Base-by-base conservation (phyloP, 2,329 filamentous ascomycete species). In the Tolypocladium capitatum region DNA sequence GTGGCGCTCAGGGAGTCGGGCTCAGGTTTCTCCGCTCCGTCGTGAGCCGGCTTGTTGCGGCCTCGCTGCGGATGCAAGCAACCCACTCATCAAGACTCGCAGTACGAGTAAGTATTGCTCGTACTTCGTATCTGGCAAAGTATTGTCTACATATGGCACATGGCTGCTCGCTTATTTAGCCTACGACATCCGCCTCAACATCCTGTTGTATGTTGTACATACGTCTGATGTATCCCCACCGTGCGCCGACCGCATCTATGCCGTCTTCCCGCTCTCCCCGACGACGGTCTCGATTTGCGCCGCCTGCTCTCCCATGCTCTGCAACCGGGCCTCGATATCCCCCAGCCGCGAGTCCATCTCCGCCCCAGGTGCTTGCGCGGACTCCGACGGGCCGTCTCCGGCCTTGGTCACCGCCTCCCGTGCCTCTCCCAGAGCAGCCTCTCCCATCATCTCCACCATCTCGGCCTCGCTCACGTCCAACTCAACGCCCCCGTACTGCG, bases 391-490 rank as follows among this genome's bases (percentile, higher is more conserved):
- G 27, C 2, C 36, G 36, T 47, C 40, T 14, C 13, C 46, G n/a
- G 43, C 45, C 45, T 47, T 24, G 31, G 28, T 49, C 33, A 34
- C 33, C 27, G 6, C 27, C 27, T 27, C 27, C 27, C 27, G 27
- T 27, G 27, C 27, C 27, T 51, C 53, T 16, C 48, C 46, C 11
- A 36, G 20, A 8, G 51, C 50, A 11, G 54, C 50, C 51, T 53
- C 50, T 31, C 58, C 49, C 49, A 64, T 52, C 49, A 66, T 57
- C 20, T 58, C 49, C 43, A 71, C 48, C 60, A 70, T 63, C 0
- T 65, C 60, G 8, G 68, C 61, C 21, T 66, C 63, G n/a, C 52
- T 60, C 13, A 64, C 53, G 21, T 65, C 53, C n/a, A 55, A 31
- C 21, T 59, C 55, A 13, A 59, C 56, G 34, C 49, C 51, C 28